Evolutionary conservation across 768 basidiomycete species (phyloP), one percentile per base, ranked within the genome.

Genomic region (Boletus edulis): DNA sequence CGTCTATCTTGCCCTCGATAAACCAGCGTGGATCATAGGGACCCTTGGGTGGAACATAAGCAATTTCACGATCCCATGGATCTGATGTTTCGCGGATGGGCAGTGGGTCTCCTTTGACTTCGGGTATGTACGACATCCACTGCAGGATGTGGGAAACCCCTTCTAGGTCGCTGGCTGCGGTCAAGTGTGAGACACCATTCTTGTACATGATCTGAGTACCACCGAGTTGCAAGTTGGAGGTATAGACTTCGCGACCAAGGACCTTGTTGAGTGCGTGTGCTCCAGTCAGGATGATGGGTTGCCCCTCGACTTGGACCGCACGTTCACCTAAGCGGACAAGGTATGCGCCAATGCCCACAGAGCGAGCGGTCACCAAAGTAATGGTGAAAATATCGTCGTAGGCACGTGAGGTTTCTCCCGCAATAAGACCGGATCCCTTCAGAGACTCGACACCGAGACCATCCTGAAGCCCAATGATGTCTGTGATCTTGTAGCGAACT

Each of bases 181-280:
- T 95, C 55, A 98, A 77, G 70, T 99, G 97, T 5, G 96, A 97
- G 52, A 98, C 91, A 74, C 97, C 97, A 68, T 99, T 99, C 84
- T 98, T 98, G 84, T 94, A 91, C 97, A 99, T 98, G 78, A 99
- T 98, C 68, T 99, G 97, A n/a, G 97, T 98, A 51, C 97, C 97
- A 59, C 97, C 97, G 56, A 99, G 90, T 72, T 98, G 97, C 62
- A 99, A 73, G 72, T 98, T 98, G 51, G 94, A 97, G 10, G 97
- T 98, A 72, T 99, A 98, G 44, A 99, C 97, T 72, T 98, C 97
- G 46, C 97, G 90, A 57, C 97, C 97, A 41, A 99, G 85, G 6
- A 99, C 97, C 75, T 99, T 98, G 82, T 98, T 99, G 61, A 99
- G 83, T 5, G 97, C 97, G 8, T 85, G 85, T 27, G 96, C 96